Base-by-base conservation (phyloP, 108 stramenopile genomes). In the Tribonema minus region DNA sequence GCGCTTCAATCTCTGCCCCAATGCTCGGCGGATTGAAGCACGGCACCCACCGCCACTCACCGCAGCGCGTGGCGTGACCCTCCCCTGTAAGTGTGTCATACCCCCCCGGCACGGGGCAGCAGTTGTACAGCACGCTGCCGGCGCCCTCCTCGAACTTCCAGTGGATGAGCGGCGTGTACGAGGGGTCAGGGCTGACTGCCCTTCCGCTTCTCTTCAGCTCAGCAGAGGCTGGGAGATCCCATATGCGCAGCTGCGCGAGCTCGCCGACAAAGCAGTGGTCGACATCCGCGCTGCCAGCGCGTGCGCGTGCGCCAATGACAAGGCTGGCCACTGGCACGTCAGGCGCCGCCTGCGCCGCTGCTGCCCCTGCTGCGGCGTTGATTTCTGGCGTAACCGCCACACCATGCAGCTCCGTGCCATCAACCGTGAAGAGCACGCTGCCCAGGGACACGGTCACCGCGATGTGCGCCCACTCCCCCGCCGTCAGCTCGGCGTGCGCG, bases 91-190 rank as follows among this genome's bases (percentile, higher is more conserved):
- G 59, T 9, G 36, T 31, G 62, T 5, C 35, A 36, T n/a, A 1
- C 30, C 40, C 38, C 15, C 46, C 20, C 15, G 9, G 75, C 36
- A 67, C 27, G 28, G 75, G 75, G 12, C 75, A 32, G n/a, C 64
- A 58, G 29, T 76, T 76, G 20, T 33, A 64, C 31, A 76, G 64
- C 54, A 76, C 27, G 58, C 26, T 15, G 27, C 65, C 75, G 6
- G n/a, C 30, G 27, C 75, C 75, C 38, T 76, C 75, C 31, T 76
- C 75, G 15, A 60, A 36, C 66, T 76, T 76, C 75, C 75, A 76
- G 38, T 66, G 66, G 60, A 40, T 54, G 20, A 54, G 46, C 9
- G 46, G 20, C 15, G 15, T 54, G 46, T 15, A 20, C 9, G 46
- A 20, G 20, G 20, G 46, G 15, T 54, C 20, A 9, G 20, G 20